phyloP scores from a whole-genome alignment of 768 basidiomycete species.

The Hygrophoropsis aurantiaca region DNA sequence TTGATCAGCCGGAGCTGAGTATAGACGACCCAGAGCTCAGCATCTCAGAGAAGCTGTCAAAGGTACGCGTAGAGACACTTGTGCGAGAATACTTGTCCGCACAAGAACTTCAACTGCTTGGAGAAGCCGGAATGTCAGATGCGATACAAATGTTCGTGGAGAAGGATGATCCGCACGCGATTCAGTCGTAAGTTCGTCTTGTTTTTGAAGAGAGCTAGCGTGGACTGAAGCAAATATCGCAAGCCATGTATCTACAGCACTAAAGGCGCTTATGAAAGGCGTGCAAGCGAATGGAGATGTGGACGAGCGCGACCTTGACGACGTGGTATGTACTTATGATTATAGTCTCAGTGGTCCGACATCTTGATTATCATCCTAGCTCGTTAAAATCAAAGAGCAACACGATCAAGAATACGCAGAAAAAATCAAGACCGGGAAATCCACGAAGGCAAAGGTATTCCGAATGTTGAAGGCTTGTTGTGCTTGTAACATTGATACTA shows the following conservation, averaged over 20 bases:
- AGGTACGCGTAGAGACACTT: constrained; percentile 82
- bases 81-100: constrained; percentile 91
- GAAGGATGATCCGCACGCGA: constrained; percentile 95
- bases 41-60: constrained; percentile 71
- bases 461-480: neutral
- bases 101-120: constrained; percentile 90
- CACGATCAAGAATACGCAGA: constrained; percentile 65
- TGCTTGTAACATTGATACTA: neutral
- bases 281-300: constrained; percentile 65
- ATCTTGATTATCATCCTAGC: constrained; percentile 34
- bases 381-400: constrained; percentile 67
- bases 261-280: constrained; percentile 65
- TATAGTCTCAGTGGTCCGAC: constrained; percentile 46
- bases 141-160: constrained; percentile 96
- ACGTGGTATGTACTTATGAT: constrained; percentile 48
- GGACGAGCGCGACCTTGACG: constrained; percentile 74
- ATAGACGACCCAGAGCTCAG: constrained; percentile 74
- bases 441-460: constrained; percentile 45
- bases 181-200: constrained; percentile 64
- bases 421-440: constrained; percentile 37
- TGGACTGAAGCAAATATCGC: neutral
- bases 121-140: constrained; percentile 88
- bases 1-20: constrained; percentile 77
- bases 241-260: constrained; percentile 65
- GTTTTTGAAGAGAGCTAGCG: neutral